These are phyloP conservation scores for Nigrograna mackinnonii DNA, from an alignment of 2,329 filamentous ascomycete genomes.

Conservation along the genomic window DNA sequence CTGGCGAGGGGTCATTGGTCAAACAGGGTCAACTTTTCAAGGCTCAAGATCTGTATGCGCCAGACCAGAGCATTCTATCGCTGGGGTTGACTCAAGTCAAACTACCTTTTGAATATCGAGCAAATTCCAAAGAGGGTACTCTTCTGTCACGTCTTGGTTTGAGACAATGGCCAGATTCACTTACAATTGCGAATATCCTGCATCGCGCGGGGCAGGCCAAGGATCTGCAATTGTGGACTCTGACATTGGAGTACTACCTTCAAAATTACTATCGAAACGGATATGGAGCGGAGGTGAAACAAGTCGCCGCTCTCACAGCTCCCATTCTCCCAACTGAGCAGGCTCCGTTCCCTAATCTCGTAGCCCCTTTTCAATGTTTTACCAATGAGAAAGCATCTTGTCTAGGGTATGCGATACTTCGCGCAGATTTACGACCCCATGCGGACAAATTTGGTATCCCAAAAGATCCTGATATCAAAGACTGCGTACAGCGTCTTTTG, in stretches of 20 bases:
- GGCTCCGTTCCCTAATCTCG: constrained; percentile 63
- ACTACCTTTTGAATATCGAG: constrained; percentile 74
- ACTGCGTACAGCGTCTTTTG: constrained; percentile 75
- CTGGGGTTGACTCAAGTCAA: constrained; percentile 57
- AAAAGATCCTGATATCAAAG: constrained; percentile 76
- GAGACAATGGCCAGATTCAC: constrained; percentile 69
- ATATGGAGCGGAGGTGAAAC: constrained; percentile 66
- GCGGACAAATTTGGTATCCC: constrained; percentile 84
- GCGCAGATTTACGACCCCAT: constrained; percentile 76
- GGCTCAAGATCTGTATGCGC: constrained; percentile 39
- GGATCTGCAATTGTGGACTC: constrained; percentile 61
- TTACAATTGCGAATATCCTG: constrained; percentile 80
- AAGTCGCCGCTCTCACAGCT: constrained; percentile 48
- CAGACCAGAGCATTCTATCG: constrained; percentile 32
- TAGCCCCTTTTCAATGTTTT: constrained; percentile 77
- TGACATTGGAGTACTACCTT: constrained; percentile 81
- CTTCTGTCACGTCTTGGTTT: constrained; percentile 78
- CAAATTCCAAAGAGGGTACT: constrained; percentile 62
- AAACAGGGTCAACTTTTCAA: constrained; percentile 37
- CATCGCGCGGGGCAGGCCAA: constrained; percentile 59
- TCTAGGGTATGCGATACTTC: constrained; percentile 79
- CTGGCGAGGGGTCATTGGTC: constrained; percentile 56
- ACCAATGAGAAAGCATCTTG: constrained; percentile 76
- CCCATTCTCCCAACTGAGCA: constrained; percentile 72
- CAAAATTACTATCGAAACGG: constrained; percentile 76